phyloP scores from a whole-genome alignment of 2,329 filamentous ascomycete genomes.

The Fusarium sp. region DNA sequence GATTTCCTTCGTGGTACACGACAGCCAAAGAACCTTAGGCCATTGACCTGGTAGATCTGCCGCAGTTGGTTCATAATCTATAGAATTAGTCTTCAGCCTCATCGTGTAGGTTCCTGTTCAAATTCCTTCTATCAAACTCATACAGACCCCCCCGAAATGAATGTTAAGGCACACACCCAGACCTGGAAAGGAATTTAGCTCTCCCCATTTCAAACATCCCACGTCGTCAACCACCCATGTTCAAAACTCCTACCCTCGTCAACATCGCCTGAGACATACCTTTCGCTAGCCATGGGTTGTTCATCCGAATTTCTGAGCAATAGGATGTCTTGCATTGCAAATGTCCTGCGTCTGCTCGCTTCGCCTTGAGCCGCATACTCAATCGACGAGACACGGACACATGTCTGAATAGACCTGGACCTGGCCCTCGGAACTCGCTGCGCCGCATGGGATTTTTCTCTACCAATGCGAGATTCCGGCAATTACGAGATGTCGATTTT shows the following conservation, averaged over 20 bases:
- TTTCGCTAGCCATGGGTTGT: slow-evolving; percentile 5
- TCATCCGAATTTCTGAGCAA: slow-evolving; percentile 30
- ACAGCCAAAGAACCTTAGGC: slow-evolving; percentile 6
- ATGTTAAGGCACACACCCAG: background rate
- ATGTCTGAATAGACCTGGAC: slow-evolving; percentile 6
- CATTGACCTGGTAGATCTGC: slow-evolving; percentile 10
- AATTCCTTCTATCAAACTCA: slow-evolving; percentile 2
- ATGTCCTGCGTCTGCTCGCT: slow-evolving; percentile 16
- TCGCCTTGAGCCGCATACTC: background rate
- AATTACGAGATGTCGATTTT: slow-evolving; percentile 14
- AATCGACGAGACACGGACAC: slow-evolving; percentile 16
- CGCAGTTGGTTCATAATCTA: background rate
- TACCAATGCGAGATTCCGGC: slow-evolving; percentile 9
- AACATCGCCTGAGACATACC: slow-evolving; percentile 34
- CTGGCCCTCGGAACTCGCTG: background rate
- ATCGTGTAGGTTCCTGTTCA: background rate
- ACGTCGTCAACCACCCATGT: slow-evolving; percentile 26
- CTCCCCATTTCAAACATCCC: slow-evolving; percentile 26
- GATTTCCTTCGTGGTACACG: background rate
- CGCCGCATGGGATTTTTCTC: background rate
- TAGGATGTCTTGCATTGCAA: slow-evolving; percentile 37
- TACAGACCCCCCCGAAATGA: background rate
- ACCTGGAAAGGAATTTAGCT: background rate
- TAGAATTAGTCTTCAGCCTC: slow-evolving; percentile 6
- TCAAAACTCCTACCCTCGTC: slow-evolving; percentile 16